Conservation (phyloP, 2,329 filamentous ascomycete species). For the Bertia moriformis region DNA sequence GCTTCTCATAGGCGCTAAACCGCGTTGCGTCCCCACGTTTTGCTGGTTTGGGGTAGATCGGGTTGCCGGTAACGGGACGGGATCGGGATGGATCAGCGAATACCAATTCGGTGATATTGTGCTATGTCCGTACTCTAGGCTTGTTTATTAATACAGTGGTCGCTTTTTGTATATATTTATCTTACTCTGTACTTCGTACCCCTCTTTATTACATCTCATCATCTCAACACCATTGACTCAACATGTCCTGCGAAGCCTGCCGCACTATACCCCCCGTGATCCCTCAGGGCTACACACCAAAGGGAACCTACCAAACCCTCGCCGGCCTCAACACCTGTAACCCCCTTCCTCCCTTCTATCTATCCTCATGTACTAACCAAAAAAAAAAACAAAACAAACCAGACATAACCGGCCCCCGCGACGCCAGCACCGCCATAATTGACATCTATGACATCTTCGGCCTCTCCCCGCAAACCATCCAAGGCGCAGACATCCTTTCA, state of each 20-base stretch:
- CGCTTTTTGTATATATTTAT: no score
- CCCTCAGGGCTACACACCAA: slow-evolving; percentile 19
- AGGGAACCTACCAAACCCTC: slow-evolving; percentile 23
- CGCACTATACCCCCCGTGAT: slow-evolving; percentile 15
- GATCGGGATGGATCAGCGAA: no score
- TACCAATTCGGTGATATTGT: no score
- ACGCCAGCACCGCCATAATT: slow-evolving; percentile 21
- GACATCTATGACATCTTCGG: slow-evolving; percentile 33
- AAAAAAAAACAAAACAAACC: slow-evolving; percentile 6
- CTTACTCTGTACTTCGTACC: no score
- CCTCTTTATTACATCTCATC: not conserved
- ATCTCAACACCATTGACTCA: no score
- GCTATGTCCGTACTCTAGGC: no score
- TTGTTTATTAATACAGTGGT: no score
- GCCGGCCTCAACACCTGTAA: slow-evolving; percentile 25
- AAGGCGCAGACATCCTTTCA: slow-evolving; percentile 30
- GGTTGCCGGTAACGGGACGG: no score
- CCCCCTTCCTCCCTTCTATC: slow-evolving; percentile 5
- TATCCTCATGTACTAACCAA: not conserved
- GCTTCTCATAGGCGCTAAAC: no score
- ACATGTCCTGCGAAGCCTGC: not conserved
- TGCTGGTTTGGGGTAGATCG: no score
- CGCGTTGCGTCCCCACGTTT: no score
- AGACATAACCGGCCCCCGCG: slow-evolving; percentile 19
- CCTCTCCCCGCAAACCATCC: slow-evolving; percentile 25